Percentiles rank a stretch among this genome's conserved stretches.
These are phyloP conservation scores for Amoeboaphelidium occidentale DNA, from an alignment of 371 early-diverging fungal genomes.

Conservation along the genomic window DNA sequence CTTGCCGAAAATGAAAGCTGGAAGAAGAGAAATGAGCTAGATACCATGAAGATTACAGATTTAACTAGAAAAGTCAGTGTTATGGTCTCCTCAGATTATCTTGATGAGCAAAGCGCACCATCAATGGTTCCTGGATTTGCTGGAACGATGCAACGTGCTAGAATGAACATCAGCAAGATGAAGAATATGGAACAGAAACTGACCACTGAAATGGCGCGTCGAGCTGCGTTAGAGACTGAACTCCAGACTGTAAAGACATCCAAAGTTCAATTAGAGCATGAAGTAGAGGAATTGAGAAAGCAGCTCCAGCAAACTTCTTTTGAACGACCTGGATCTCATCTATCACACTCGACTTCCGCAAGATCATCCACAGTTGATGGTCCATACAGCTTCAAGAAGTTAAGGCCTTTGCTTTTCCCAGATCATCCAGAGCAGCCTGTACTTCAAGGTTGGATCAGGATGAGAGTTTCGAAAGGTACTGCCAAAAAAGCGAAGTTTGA, in stretches of 20 bases:
- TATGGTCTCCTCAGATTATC: background rate
- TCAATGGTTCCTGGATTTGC: background rate
- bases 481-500: background rate
- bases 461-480: slow-evolving; percentile 1
- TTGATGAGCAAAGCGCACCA: too few relatives aligned
- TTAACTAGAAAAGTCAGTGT: background rate
- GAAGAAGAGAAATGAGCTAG: background rate
- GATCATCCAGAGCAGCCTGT: background rate
- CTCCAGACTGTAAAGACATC: background rate
- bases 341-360: background rate
- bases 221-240: background rate
- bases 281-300: background rate
- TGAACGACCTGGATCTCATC: background rate
- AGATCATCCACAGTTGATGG: background rate
- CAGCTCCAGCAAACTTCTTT: background rate
- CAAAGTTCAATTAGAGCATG: background rate
- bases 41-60: background rate
- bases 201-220: background rate
- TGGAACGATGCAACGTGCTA: background rate
- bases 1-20: background rate
- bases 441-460: background rate
- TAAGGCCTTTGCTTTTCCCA: background rate
- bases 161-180: background rate
- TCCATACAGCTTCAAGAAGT: too few relatives aligned
- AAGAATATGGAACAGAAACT: background rate